Evolutionary conservation across 169 alveolate species (phyloP).

Genomic region (Babesia gibsoni): DNA sequence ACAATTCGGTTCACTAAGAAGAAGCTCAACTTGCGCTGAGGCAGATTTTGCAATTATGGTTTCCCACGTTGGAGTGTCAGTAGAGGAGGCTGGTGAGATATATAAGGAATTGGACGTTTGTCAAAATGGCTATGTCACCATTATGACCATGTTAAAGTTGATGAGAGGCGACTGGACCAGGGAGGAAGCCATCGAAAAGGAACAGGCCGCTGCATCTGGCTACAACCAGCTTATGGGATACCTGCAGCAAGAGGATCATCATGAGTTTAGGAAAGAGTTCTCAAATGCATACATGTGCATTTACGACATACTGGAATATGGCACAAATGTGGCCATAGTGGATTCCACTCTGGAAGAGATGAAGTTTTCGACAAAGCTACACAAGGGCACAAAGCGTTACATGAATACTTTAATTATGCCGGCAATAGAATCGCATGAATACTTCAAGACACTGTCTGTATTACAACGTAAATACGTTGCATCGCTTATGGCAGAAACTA

Average conservation of each 20-base stretch:
- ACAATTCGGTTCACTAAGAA: slow-evolving; percentile 40
- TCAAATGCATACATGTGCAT: slow-evolving; percentile 1
- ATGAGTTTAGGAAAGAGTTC: slow-evolving; percentile 14
- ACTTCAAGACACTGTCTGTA: not conserved
- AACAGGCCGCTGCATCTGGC: slow-evolving; percentile 15
- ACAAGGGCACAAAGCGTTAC: not conserved
- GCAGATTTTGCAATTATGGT: slow-evolving; percentile 20
- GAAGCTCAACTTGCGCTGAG: slow-evolving; percentile 38
- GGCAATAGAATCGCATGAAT: not conserved
- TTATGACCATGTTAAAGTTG: slow-evolving; percentile 53
- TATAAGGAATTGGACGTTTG: slow-evolving; percentile 52
- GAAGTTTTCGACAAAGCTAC: not conserved
- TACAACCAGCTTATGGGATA: slow-evolving; percentile 33
- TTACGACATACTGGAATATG: slow-evolving; percentile 25
- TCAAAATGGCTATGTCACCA: slow-evolving; percentile 43
- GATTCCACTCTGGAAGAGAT: slow-evolving; percentile 27
- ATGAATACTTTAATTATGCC: not conserved
- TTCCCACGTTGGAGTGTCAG: slow-evolving; percentile 33
- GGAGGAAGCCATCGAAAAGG: slow-evolving; percentile 44
- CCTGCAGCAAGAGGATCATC: slow-evolving; percentile 5
- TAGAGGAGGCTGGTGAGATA: slow-evolving; percentile 8
- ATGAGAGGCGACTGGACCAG: slow-evolving; percentile 57
- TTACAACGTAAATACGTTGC: not conserved
- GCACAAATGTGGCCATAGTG: slow-evolving; percentile 10
- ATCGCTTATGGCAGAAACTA: not conserved